These are phyloP conservation scores for Pseudogymnoascus sp. DNA, from an alignment of 2,329 filamentous ascomycete species.

Conservation along the genomic window DNA sequence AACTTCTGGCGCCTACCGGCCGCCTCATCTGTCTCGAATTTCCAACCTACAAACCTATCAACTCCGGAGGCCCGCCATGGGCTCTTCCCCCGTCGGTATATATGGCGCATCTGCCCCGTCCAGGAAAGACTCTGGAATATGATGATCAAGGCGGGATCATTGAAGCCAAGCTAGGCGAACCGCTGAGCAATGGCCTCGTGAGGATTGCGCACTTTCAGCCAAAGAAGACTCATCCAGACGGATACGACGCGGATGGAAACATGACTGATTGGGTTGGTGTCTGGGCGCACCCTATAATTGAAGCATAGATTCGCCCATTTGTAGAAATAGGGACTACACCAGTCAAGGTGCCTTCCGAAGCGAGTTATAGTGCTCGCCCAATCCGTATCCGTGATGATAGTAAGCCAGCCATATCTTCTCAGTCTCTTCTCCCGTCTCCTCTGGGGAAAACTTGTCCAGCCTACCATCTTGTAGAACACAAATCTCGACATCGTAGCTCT, in stretches of 20 bases:
- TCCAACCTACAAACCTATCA: conserved; percentile 63
- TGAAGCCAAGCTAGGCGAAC: conserved; percentile 39
- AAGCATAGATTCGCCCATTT: conserved; percentile 1
- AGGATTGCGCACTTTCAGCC: conserved; percentile 46
- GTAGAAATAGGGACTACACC: not conserved
- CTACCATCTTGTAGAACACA: conserved; percentile 79
- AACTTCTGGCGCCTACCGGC: conserved; percentile 43
- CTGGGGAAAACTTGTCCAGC: conserved; percentile 65
- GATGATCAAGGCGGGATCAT: conserved; percentile 44
- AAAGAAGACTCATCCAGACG: conserved; percentile 41
- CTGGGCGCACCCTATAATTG: conserved; percentile 35
- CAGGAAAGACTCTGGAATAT: conserved; percentile 61
- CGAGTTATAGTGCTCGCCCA: conserved; percentile 97
- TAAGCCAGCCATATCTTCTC: conserved; percentile 80
- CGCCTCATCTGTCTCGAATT: conserved; percentile 66
- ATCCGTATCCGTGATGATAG: conserved; percentile 85
- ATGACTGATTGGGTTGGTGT: conserved; percentile 48
- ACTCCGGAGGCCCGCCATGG: conserved; percentile 64
- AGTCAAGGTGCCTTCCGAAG: conserved; percentile 42
- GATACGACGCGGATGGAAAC: conserved; percentile 38
- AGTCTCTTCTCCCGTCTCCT: conserved; percentile 35
- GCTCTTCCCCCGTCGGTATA: conserved; percentile 63
- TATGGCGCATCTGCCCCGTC: conserved; percentile 60
- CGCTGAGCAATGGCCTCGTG: conserved; percentile 32
- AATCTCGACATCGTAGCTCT: conserved; percentile 71